Conservation (phyloP, 768 basidiomycete genomes). For the Scleroderma citrinum region DNA sequence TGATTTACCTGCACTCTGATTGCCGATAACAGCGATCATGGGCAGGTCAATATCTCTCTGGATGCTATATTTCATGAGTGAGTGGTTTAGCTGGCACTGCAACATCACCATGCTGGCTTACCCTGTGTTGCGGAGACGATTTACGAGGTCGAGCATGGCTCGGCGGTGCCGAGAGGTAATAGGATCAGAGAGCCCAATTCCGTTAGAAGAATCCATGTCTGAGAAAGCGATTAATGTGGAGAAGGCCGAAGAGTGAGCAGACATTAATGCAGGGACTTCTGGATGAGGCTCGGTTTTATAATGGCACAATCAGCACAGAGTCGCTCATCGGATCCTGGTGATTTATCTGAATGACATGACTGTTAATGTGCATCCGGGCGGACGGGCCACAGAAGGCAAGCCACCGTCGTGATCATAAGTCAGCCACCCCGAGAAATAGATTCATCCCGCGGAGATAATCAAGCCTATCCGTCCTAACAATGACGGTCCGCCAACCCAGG, state of each 20-base stretch:
- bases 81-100: background rate
- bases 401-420: too few species aligned
- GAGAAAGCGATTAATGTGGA: background rate
- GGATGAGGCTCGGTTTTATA: background rate
- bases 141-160: conserved; percentile 54
- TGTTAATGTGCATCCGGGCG: too few species aligned
- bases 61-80: conserved; percentile 35
- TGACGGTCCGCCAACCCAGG: too few species aligned
- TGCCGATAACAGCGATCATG: conserved; percentile 68
- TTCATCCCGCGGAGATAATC: too few species aligned
- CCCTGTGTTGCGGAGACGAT: conserved; percentile 60
- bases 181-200: conserved; percentile 49
- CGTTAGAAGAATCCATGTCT: background rate
- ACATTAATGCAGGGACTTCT: background rate
- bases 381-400: too few species aligned
- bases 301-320: too few species aligned
- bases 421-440: too few species aligned
- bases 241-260: background rate
- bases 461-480: too few species aligned
- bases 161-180: conserved; percentile 37
- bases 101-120: conserved; percentile 17
- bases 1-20: conserved; percentile 70
- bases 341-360: too few species aligned
- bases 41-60: conserved; percentile 69
- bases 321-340: too few species aligned